Evolutionary conservation across 2,329 filamentous ascomycete genomes (phyloP).

Genomic region (Fusarium palustre): DNA sequence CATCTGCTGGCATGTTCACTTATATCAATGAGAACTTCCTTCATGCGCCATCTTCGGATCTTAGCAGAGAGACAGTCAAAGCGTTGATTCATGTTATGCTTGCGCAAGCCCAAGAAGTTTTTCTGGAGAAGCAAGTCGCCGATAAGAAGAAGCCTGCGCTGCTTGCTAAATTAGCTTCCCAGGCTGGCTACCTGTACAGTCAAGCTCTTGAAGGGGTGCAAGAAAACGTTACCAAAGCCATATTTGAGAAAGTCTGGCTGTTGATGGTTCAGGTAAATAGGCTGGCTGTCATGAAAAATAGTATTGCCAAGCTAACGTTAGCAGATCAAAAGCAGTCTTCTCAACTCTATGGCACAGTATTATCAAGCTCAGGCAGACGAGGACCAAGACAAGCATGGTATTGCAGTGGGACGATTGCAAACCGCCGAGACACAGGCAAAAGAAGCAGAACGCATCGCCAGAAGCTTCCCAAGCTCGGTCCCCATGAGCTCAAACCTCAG

Average conservation of each 20-base stretch:
- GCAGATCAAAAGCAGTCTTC: slow-evolving; percentile 82
- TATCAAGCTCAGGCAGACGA: slow-evolving; percentile 93
- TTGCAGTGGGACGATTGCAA: slow-evolving; percentile 84
- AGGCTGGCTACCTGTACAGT: slow-evolving; percentile 87
- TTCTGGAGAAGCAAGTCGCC: slow-evolving; percentile 93
- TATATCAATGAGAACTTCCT: slow-evolving; percentile 99
- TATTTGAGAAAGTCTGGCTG: slow-evolving; percentile 96
- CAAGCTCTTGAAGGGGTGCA: slow-evolving; percentile 92
- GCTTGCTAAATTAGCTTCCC: slow-evolving; percentile 91
- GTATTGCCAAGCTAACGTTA: slow-evolving; percentile 29
- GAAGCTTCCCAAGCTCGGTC: slow-evolving; percentile 82
- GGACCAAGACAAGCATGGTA: slow-evolving; percentile 86
- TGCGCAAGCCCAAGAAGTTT: slow-evolving; percentile 96
- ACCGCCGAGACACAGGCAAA: slow-evolving; percentile 82
- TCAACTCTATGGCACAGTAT: slow-evolving; percentile 89
- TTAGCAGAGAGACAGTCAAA: slow-evolving; percentile 96
- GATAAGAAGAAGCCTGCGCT: slow-evolving; percentile 94
- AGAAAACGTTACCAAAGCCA: slow-evolving; percentile 88
- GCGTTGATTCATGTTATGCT: slow-evolving; percentile 92
- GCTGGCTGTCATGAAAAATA: neutral
- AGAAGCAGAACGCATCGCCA: slow-evolving; percentile 81
- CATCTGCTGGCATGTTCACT: slow-evolving; percentile 98
- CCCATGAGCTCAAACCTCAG: slow-evolving; percentile 85
- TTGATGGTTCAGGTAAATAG: slow-evolving; percentile 76
- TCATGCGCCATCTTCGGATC: slow-evolving; percentile 94